Evolutionary conservation across 2,329 filamentous ascomycete species (phyloP).

Genomic region (Neofusicoccum ribis): DNA sequence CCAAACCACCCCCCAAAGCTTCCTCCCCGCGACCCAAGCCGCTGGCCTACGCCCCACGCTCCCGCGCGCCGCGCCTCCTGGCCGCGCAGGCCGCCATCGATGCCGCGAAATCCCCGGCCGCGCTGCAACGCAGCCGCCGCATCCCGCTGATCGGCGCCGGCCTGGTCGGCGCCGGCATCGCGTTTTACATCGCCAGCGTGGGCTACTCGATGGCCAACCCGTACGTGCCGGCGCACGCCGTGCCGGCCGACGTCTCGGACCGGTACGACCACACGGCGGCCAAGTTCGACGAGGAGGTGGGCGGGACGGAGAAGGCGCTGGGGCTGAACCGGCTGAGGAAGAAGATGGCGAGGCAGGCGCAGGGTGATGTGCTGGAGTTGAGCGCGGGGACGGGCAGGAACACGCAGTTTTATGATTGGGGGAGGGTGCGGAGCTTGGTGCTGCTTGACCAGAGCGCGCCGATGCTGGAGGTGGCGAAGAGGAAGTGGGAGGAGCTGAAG

Average conservation of each 20-base stretch:
- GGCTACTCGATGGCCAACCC: constrained; percentile 15
- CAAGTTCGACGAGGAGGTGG: constrained; percentile 50
- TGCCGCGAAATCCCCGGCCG: neutral
- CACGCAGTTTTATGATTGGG: constrained; percentile 45
- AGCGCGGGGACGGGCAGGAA: constrained; percentile 53
- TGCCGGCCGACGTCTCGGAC: constrained; percentile 44
- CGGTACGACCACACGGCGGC: constrained; percentile 49
- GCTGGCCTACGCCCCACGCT: neutral
- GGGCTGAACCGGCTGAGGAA: constrained; percentile 43
- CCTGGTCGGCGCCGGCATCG: neutral
- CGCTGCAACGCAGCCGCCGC: neutral
- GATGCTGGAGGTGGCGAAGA: constrained; percentile 51
- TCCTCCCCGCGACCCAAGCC: neutral
- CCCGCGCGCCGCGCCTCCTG: neutral
- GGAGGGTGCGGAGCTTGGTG: constrained; percentile 45
- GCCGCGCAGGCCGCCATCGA: neutral
- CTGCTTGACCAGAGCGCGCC: constrained; percentile 49
- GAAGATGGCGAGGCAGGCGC: constrained; percentile 41
- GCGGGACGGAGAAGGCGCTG: constrained; percentile 44
- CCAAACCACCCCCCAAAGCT: neutral
- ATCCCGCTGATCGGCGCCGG: constrained; percentile 5
- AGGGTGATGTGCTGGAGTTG: constrained; percentile 51
- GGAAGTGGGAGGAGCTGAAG: constrained; percentile 49
- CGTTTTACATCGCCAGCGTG: constrained; percentile 2
- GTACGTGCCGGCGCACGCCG: constrained; percentile 20